These are phyloP conservation scores for Theobroma grandiflorum DNA, from an alignment of 441 rosid species.

Conservation along the genomic window DNA sequence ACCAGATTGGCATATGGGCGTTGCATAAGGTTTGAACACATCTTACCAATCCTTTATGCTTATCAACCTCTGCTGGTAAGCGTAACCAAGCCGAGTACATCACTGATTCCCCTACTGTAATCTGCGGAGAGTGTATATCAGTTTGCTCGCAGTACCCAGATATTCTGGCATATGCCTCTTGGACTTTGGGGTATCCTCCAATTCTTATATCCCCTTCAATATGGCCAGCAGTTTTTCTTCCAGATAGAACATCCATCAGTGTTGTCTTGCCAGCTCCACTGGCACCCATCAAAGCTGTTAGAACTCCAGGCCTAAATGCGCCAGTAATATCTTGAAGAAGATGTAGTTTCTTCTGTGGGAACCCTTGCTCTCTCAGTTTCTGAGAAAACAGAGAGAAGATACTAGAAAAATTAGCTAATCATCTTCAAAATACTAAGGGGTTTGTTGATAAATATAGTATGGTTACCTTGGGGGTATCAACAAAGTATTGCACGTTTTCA, in stretches of 20 bases:
- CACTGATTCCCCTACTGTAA: slow-evolving; percentile 43
- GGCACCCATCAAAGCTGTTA: slow-evolving; percentile 49
- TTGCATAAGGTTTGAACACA: not conserved
- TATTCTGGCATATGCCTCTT: slow-evolving; percentile 44
- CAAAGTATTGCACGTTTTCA: slow-evolving; percentile 40
- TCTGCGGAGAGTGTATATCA: slow-evolving; percentile 47
- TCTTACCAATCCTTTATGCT: slow-evolving; percentile 35
- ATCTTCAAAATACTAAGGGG: not conserved
- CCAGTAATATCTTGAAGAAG: slow-evolving; percentile 43
- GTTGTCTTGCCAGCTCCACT: slow-evolving; percentile 52
- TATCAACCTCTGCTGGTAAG: slow-evolving; percentile 33
- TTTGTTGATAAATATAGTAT: not conserved
- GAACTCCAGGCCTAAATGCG: slow-evolving; percentile 44
- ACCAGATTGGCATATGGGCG: not conserved
- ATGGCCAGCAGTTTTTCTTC: slow-evolving; percentile 49
- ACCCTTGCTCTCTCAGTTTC: slow-evolving; percentile 38
- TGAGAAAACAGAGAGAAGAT: slow-evolving; percentile 3
- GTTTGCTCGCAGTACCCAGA: slow-evolving; percentile 47
- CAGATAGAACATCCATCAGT: slow-evolving; percentile 46
- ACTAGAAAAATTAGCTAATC: not conserved
- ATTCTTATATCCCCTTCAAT: slow-evolving; percentile 46
- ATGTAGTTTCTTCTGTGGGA: slow-evolving; percentile 30
- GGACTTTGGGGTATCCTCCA: slow-evolving; percentile 45
- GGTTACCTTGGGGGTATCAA: slow-evolving; percentile 44
- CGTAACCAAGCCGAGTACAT: slow-evolving; percentile 49